These are phyloP conservation scores for Evansstolkia leycettana DNA, from an alignment of 495 filamentous ascomycete species.

Conservation along the genomic window DNA sequence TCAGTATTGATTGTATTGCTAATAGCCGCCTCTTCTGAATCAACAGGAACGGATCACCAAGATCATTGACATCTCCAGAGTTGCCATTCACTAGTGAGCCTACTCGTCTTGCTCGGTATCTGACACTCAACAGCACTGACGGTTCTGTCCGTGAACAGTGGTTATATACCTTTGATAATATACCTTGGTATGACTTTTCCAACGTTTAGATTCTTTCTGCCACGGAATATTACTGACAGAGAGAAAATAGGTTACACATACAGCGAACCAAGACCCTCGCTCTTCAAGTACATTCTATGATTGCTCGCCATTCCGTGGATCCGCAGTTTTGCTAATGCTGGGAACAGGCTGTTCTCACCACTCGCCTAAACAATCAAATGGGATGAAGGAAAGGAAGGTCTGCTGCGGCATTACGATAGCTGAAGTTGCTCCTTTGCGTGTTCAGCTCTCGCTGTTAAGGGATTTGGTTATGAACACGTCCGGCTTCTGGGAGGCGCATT, in stretches of 20 bases:
- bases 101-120: slow-evolving; percentile 2
- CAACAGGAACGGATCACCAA: slow-evolving; percentile 86
- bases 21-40: slow-evolving; percentile 5
- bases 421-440: not conserved
- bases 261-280: slow-evolving; percentile 80
- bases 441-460: no score
- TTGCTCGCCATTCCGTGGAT: not conserved
- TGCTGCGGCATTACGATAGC: not conserved
- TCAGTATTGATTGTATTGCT: slow-evolving; percentile 2
- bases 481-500: not conserved
- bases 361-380: slow-evolving; percentile 33
- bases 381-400: not conserved
- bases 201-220: slow-evolving; percentile 1
- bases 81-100: slow-evolving; percentile 89
- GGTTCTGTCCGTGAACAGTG: slow-evolving; percentile 39
- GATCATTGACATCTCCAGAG: slow-evolving; percentile 83
- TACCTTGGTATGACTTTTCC: slow-evolving; percentile 68
- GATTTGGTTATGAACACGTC: no score
- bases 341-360: slow-evolving; percentile 56
- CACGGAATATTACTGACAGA: not conserved
- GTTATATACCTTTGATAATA: slow-evolving; percentile 91
- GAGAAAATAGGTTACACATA: slow-evolving; percentile 65
- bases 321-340: slow-evolving; percentile 8
- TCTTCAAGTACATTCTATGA: slow-evolving; percentile 70
- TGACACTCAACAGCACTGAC: slow-evolving; percentile 18